A percentile compares a stretch with the other conserved stretches of the same genome.
phyloP scores from a whole-genome alignment of 305 asterid genomes.

The Lippia alba region DNA sequence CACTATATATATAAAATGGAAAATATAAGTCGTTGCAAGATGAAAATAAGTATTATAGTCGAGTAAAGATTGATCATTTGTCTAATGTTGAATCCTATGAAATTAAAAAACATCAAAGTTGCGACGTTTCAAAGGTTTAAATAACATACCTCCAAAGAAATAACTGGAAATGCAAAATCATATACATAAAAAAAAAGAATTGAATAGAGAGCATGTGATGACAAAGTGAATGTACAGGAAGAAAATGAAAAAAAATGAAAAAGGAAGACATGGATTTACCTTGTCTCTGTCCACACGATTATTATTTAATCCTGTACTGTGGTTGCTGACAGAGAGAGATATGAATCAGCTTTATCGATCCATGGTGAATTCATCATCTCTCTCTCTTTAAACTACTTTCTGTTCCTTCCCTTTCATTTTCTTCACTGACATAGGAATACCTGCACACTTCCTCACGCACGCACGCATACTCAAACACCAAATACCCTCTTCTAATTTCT shows the following conservation, averaged over 20 bases:
- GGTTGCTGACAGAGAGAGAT: constrained; percentile 64
- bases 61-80: no score
- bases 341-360: constrained; percentile 87
- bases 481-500: neutral
- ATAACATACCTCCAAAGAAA: no score
- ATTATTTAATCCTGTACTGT: constrained; percentile 62
- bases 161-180: no score
- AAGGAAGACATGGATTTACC: constrained; percentile 48
- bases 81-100: neutral
- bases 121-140: no score
- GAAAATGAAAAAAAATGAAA: constrained; percentile 3
- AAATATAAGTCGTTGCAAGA: no score
- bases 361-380: constrained; percentile 46
- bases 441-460: constrained; percentile 89
- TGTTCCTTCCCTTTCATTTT: constrained; percentile 72
- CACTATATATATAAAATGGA: no score
- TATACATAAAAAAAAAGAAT: neutral
- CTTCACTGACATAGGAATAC: constrained; percentile 83
- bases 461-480: constrained; percentile 73
- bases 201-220: constrained; percentile 34
- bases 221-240: constrained; percentile 36
- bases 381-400: constrained; percentile 56
- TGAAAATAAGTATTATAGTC: no score
- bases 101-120: neutral
- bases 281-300: constrained; percentile 64